A percentile compares a stretch with the other conserved stretches of the same genome.
Conservation (phyloP, 2,329 filamentous ascomycete genomes). For the Chaetomium sp. region DNA sequence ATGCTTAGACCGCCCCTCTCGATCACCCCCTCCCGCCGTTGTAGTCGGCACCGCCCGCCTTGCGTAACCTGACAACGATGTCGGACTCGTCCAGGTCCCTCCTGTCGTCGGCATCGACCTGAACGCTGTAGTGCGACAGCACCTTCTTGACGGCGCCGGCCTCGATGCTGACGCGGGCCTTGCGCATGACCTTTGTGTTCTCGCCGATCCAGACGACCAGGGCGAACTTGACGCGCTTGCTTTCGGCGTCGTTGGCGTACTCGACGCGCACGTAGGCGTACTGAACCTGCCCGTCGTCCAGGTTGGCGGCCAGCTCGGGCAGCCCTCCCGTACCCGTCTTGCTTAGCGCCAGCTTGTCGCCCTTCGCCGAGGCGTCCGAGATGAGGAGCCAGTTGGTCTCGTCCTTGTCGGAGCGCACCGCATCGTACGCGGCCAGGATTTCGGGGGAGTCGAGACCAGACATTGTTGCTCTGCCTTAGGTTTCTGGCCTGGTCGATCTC, state of each 20-base stretch:
- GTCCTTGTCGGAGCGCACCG: slow-evolving; percentile 67
- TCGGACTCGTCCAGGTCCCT: slow-evolving; percentile 63
- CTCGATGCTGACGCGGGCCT: slow-evolving; percentile 69
- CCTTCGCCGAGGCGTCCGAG: slow-evolving; percentile 58
- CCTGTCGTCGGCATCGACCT: slow-evolving; percentile 63
- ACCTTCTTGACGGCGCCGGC: slow-evolving; percentile 65
- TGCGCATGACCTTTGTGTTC: slow-evolving; percentile 67
- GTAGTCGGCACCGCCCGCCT: slow-evolving; percentile 71
- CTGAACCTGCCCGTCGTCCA: slow-evolving; percentile 63
- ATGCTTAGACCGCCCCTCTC: not conserved
- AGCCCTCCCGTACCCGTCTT: slow-evolving; percentile 64
- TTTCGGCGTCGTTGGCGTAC: slow-evolving; percentile 72
- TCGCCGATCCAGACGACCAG: slow-evolving; percentile 70
- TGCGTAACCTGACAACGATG: slow-evolving; percentile 62
- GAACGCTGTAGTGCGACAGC: slow-evolving; percentile 65
- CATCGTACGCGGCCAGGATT: slow-evolving; percentile 65
- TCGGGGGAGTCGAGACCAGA: slow-evolving; percentile 61
- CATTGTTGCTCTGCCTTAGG: slow-evolving; percentile 43
- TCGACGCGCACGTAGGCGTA: slow-evolving; percentile 68
- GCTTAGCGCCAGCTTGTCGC: slow-evolving; percentile 59
- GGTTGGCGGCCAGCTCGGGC: slow-evolving; percentile 55
- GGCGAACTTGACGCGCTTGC: slow-evolving; percentile 67
- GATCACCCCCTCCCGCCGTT: slow-evolving; percentile 62
- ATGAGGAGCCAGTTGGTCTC: slow-evolving; percentile 68
- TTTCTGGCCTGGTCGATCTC: not conserved